Conservation (phyloP, 768 basidiomycete species). For the Cystobasidium ongulense region DNA sequence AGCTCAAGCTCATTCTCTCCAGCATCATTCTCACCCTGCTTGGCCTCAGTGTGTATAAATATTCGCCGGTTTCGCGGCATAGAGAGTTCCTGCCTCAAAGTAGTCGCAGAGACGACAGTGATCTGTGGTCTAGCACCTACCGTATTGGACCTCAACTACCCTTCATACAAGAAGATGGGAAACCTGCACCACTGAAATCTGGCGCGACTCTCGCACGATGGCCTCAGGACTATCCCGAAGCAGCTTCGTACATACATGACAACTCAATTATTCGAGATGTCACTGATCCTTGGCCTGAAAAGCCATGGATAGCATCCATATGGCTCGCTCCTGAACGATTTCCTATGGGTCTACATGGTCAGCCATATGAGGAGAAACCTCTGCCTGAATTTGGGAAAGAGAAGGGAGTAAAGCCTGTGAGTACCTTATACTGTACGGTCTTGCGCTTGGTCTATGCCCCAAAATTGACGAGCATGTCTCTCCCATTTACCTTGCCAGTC, state of each 20-base stretch:
- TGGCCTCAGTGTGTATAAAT: not conserved
- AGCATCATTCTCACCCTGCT: not conserved
- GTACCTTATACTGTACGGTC: not conserved
- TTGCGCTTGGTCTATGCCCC: not conserved
- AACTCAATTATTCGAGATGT: not conserved
- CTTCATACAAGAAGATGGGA: constrained; percentile 11
- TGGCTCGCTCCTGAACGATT: constrained; percentile 17
- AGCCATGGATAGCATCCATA: constrained; percentile 23
- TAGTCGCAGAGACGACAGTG: not conserved
- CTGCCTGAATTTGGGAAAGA: constrained; percentile 14
- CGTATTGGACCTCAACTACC: not conserved
- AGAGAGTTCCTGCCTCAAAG: not conserved
- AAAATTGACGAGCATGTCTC: too few relatives aligned
- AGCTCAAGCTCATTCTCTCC: not conserved
- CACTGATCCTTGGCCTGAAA: constrained; percentile 31
- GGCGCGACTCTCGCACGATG: not conserved
- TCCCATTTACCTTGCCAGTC: too few relatives aligned
- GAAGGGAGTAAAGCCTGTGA: not conserved
- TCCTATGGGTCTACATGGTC: constrained; percentile 7
- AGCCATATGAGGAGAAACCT: not conserved
- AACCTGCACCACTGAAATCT: not conserved
- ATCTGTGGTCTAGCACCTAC: not conserved
- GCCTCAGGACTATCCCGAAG: constrained; percentile 18
- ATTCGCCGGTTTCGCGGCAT: not conserved
- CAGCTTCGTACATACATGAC: not conserved